Conservation (phyloP, 2,329 filamentous ascomycete species). For the Botrytis galanthina region DNA sequence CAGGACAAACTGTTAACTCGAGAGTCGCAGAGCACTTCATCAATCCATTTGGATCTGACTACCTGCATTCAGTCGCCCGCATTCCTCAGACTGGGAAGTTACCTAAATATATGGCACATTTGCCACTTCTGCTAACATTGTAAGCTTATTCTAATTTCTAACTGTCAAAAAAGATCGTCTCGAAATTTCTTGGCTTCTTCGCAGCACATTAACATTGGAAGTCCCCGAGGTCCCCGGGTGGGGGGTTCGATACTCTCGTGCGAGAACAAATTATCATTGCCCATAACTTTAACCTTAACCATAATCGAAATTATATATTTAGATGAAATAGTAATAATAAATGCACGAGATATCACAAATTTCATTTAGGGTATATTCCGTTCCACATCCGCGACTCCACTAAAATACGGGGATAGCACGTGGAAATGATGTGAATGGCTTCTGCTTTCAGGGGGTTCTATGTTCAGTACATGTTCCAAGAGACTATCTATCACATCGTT, state of each 20-base stretch:
- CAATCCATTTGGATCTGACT: neutral
- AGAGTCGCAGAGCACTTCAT: neutral
- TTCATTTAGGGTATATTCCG: neutral
- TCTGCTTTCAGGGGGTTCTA: neutral
- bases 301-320: neutral
- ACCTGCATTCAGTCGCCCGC: neutral
- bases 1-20: neutral
- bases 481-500: neutral
- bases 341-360: constrained; percentile 7
- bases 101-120: neutral
- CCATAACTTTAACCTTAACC: neutral
- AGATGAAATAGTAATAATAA: neutral
- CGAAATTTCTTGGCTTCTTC: neutral
- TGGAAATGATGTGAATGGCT: neutral
- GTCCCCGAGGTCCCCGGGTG: neutral
- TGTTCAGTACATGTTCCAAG: neutral
- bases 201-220: neutral
- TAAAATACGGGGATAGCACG: neutral
- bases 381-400: neutral
- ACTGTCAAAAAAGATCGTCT: neutral
- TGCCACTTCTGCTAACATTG: neutral
- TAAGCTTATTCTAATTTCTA: neutral
- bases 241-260: neutral
- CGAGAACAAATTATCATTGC: neutral
- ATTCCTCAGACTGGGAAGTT: neutral